Evolutionary conservation across 495 filamentous ascomycete species (phyloP).

Genomic region (Annulohypoxylon bovei): DNA sequence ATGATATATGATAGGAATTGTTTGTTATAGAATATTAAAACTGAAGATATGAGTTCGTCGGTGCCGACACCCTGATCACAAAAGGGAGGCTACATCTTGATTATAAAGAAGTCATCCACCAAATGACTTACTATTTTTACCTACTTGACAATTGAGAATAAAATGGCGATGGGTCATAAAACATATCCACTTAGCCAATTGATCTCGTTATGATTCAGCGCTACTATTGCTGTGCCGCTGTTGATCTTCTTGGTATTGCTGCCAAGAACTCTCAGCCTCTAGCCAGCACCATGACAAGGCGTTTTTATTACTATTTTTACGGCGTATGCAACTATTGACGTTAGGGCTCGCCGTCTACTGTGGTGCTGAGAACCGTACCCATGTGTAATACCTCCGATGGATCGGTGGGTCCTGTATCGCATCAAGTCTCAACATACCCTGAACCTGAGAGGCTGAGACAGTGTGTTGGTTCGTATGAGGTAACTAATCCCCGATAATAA

Average conservation of each 20-base stretch:
- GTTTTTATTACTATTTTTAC: not conserved
- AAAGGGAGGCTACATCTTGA: not conserved
- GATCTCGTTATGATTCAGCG: not conserved
- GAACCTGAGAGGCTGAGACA: not conserved
- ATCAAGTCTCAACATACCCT: not conserved
- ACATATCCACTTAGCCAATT: not conserved
- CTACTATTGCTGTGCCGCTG: not conserved
- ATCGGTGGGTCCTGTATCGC: not conserved
- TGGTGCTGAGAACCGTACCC: not conserved
- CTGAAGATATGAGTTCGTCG: not conserved
- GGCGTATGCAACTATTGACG: not conserved
- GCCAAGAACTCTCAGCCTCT: not conserved
- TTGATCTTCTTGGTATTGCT: conserved; percentile 2
- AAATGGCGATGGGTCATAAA: not conserved
- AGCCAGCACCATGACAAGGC: not conserved
- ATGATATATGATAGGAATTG: not conserved
- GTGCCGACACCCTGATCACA: not conserved
- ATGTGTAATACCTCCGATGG: not conserved
- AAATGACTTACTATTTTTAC: not conserved
- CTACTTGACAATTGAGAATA: not conserved
- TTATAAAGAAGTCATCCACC: not conserved
- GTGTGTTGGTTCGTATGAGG: not conserved
- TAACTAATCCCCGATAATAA: not conserved
- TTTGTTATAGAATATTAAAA: not conserved
- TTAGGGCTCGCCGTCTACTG: not conserved